Evolutionary conservation across 768 basidiomycete species (phyloP).

Genomic region (Mycena rebaudengoi): DNA sequence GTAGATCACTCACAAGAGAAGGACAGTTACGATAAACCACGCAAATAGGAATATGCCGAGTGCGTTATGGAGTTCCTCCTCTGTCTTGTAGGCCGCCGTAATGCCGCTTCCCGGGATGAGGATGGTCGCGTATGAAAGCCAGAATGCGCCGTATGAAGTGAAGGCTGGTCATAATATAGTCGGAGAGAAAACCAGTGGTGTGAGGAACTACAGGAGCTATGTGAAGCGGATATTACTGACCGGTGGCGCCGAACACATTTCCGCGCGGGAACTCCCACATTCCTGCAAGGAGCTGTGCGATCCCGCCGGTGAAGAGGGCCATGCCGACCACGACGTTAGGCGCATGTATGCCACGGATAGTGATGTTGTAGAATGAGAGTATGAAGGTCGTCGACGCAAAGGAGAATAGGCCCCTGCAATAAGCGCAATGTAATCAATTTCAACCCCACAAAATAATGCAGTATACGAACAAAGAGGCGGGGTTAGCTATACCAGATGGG

Average conservation of each 20-base stretch:
- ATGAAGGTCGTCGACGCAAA: slow-evolving; percentile 88
- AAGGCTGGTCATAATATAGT: too few species aligned
- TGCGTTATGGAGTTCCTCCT: slow-evolving; percentile 56
- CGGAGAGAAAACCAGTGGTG: too few species aligned
- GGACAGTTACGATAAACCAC: slow-evolving; percentile 78
- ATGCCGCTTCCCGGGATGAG: slow-evolving; percentile 77
- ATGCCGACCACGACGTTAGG: slow-evolving; percentile 87
- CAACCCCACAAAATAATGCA: too few species aligned
- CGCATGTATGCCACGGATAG: slow-evolving; percentile 56
- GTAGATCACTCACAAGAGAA: slow-evolving; percentile 62
- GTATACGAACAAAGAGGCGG: slow-evolving; percentile 67
- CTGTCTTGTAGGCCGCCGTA: slow-evolving; percentile 53
- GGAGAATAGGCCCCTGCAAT: slow-evolving; percentile 82
- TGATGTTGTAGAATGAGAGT: slow-evolving; percentile 76
- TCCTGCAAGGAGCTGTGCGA: slow-evolving; percentile 86
- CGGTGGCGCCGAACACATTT: slow-evolving; percentile 77
- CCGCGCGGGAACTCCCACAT: slow-evolving; percentile 87
- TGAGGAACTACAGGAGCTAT: too few species aligned
- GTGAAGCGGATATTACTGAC: slow-evolving; percentile 65
- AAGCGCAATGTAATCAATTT: too few species aligned
- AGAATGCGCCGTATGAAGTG: slow-evolving; percentile 86
- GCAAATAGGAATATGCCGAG: slow-evolving; percentile 78
- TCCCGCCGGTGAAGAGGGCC: slow-evolving; percentile 86
- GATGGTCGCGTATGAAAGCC: slow-evolving; percentile 84
- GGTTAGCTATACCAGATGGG: slow-evolving; percentile 60